Percentiles rank a stretch among this genome's conserved stretches.
These are phyloP conservation scores for Glycyrrhiza uralensis DNA, from an alignment of 306 rosid genomes.

Conservation along the genomic window DNA sequence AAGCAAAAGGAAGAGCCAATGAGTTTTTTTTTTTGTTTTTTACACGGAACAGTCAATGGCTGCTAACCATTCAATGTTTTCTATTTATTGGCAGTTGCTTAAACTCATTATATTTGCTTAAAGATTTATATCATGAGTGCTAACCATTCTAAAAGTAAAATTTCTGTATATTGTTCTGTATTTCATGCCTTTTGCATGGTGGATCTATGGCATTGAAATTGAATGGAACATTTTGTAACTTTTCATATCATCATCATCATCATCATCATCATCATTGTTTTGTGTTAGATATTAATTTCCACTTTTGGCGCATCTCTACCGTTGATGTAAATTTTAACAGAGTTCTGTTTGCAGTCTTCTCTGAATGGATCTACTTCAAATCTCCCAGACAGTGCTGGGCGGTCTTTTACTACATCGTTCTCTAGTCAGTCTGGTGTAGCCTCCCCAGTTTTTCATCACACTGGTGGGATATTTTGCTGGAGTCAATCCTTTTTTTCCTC, in stretches of 20 bases:
- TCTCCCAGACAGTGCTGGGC: conserved; percentile 82
- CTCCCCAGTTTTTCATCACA: conserved; percentile 86
- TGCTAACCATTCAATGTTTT: neutral
- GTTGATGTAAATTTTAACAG: conserved; percentile 12
- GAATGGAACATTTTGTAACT: neutral
- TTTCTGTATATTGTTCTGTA: neutral
- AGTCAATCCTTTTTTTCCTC: conserved; percentile 23
- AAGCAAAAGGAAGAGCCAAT: neutral
- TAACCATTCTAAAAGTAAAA: neutral
- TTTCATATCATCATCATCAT: neutral
- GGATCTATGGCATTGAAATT: conserved; percentile 1
- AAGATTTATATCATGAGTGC: neutral
- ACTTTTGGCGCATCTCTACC: neutral
- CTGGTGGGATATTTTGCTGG: conserved; percentile 60
- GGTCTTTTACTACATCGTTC: conserved; percentile 81
- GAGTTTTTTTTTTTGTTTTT: neutral
- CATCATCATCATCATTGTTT: neutral
- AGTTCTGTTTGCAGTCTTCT: conserved; percentile 69
- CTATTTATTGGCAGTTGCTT: neutral
- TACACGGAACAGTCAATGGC: neutral
- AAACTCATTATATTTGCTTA: neutral
- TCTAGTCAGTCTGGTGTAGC: conserved; percentile 99
- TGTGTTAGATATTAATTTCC: neutral
- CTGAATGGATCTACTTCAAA: conserved; percentile 89
- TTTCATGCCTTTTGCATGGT: neutral